Base-by-base conservation (phyloP, 2,329 filamentous ascomycete species). In the Exophiala calicioides region DNA sequence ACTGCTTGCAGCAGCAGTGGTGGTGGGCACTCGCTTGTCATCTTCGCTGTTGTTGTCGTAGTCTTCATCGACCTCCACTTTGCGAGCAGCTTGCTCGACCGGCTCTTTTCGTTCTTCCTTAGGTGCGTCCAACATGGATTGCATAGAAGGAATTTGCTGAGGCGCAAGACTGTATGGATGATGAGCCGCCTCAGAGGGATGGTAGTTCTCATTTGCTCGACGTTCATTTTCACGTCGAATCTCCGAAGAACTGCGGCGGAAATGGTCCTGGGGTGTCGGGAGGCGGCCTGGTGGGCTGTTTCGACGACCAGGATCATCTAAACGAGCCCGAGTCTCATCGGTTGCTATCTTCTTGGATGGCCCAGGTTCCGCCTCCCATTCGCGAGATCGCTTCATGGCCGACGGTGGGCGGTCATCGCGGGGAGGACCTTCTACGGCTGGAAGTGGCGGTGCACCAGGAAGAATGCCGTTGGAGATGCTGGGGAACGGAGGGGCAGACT, bases 21-120 rank as follows among this genome's bases (percentile, higher is more conserved):
- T 33, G 15, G 47, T 34, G 15, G 44, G 42, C 8, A 33, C 58
- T 53, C 74, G 67, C 66, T 81, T 82, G 30, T 93, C 86, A 50
- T 96, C 91, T 57, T 95, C 90, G 3, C 82, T 88, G 47, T 90
- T 91, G 61, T 97, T 91, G 65, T 97, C 91, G 61, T 98, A 97
- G 65, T 97, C 87, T 66, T 98, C 93, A 58, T 98, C 90, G 15
- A 97, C 88, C 5, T 97, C 91, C 82, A 98, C 94, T 68, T 95
- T 95, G 16, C 93, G 80, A 15, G 90, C 89, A 24, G 93, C 90
- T 42, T 90, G 88, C 70, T 97, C 91, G 47, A 83, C 84, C 20
- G 78, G 67, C 52, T 75, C 72, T 26, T 63, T 66, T 42, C 67
- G 76, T 20, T 89, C 85, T 55, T 88, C 80, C 40, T 67, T 66